Evolutionary conservation across 305 asterid species (phyloP), one percentile per base, ranked within the genome.

Genomic region (Fraxinus paxiana): DNA sequence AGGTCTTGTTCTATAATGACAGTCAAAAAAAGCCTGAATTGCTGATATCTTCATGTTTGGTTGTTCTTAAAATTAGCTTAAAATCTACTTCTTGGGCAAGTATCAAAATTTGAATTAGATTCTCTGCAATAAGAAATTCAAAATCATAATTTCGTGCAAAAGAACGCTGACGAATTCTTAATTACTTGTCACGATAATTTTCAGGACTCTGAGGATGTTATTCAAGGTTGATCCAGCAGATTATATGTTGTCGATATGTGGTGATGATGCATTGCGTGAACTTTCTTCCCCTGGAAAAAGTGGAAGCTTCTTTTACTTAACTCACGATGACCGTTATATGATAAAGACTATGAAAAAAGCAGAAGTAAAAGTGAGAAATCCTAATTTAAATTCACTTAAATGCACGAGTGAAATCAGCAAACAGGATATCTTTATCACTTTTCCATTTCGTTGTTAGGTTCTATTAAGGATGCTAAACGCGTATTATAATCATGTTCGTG

Each of bases 151-250:
- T 65, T 77, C 69, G 5, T 20, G 71, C 33, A 61, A 61, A 63
- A 24, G 34, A 63, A 24, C 7, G 30, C 30, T 2, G 72, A 63
- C 5, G 34, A 24, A 24, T 63, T 63, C 34, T 8, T 63, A 63
- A 30, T 63, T 63, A 22, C 7, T 3, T 31, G 41, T 69, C 38
- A 15, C 1, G 74, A 69, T 31, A 31, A 4, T 65, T 69, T 69
- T 69, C 75, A 94, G 98, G 89, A 78, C 94, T 15, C 51, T 94
- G 63, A 93, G 98, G 83, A 85, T 92, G 97, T 51, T 94, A 82
- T 94, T 94, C 87, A 92, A 94, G 88, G 98, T 94, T 77, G 98
- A 94, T 89, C 90, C 98, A 70, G 97, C 97, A 5, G 98, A 94
- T 83, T 94, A 94, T 91, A 94, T 93, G 97, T 38, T 94, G 69